Evolutionary conservation across 2,329 filamentous ascomycete genomes (phyloP).

Genomic region (Penicillium sp.): DNA sequence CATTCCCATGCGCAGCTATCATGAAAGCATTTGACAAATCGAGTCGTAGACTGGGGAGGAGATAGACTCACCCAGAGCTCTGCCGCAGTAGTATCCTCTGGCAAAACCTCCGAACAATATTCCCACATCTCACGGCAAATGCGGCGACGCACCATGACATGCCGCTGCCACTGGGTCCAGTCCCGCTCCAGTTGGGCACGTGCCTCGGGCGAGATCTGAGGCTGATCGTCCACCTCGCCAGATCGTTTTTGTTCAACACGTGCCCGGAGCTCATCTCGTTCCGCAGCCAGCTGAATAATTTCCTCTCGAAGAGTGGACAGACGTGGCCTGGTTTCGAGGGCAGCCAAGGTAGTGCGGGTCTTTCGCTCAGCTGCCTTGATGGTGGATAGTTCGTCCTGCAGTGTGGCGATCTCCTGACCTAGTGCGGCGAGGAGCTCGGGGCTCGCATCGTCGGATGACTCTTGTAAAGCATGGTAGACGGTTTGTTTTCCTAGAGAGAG

Average conservation of each 20-base stretch:
- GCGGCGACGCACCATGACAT: constrained; percentile 39
- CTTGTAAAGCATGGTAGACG: constrained; percentile 55
- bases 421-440: constrained; percentile 47
- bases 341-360: constrained; percentile 43
- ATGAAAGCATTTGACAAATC: too few relatives aligned
- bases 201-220: constrained; percentile 45
- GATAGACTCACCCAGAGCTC: constrained; percentile 44
- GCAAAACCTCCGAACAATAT: constrained; percentile 43
- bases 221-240: constrained; percentile 35
- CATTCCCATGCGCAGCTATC: too few relatives aligned
- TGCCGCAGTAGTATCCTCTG: constrained; percentile 42
- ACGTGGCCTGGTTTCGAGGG: constrained; percentile 46
- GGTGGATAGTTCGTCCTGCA: constrained; percentile 41
- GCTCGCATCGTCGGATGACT: constrained; percentile 44
- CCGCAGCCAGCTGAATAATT: constrained; percentile 40
- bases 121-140: constrained; percentile 50
- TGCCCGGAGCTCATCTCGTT: constrained; percentile 38
- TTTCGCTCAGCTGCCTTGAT: constrained; percentile 46
- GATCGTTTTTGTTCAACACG: constrained; percentile 31
- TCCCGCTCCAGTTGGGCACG: constrained; percentile 42
- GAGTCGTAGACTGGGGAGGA: too few relatives aligned
- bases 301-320: constrained; percentile 45
- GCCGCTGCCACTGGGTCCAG: constrained; percentile 41
- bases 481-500: constrained; percentile 50
- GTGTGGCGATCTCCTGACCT: constrained; percentile 43